These are phyloP conservation scores for Verticillium isaacii DNA, from an alignment of 2,329 filamentous ascomycete genomes.

Conservation along the genomic window DNA sequence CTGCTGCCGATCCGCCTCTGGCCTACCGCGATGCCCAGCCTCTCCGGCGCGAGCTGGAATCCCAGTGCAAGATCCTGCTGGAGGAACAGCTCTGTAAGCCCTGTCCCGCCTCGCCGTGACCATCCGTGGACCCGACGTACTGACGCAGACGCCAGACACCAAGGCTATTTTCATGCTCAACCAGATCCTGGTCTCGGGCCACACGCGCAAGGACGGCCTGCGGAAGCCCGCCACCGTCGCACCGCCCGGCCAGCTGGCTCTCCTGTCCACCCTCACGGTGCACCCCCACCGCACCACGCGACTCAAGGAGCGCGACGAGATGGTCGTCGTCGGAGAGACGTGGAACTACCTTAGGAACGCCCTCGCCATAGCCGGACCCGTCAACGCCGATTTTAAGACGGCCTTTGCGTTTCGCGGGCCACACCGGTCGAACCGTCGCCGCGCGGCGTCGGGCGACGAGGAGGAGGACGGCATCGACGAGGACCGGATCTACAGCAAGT, in stretches of 20 bases:
- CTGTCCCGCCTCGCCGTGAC: neutral
- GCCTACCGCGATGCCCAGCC: slow-evolving; percentile 49
- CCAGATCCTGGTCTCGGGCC: slow-evolving; percentile 54
- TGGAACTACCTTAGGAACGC: slow-evolving; percentile 67
- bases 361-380: slow-evolving; percentile 59
- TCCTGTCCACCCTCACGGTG: slow-evolving; percentile 76
- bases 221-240: slow-evolving; percentile 56
- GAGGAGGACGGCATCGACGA: slow-evolving; percentile 42
- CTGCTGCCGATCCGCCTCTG: slow-evolving; percentile 12
- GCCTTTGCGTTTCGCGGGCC: slow-evolving; percentile 64
- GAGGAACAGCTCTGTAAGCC: slow-evolving; percentile 66
- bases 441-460: slow-evolving; percentile 18
- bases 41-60: slow-evolving; percentile 59
- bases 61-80: slow-evolving; percentile 66
- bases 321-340: slow-evolving; percentile 60
- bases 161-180: slow-evolving; percentile 61
- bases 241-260: slow-evolving; percentile 65
- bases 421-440: slow-evolving; percentile 25
- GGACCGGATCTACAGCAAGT: slow-evolving; percentile 49
- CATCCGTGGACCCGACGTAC: neutral
- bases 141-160: slow-evolving; percentile 30
- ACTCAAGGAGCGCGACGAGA: slow-evolving; percentile 54
- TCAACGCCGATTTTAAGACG: slow-evolving; percentile 63
- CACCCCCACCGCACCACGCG: slow-evolving; percentile 78
- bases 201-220: slow-evolving; percentile 20